Evolutionary conservation across 306 rosid species (phyloP), one percentile per base, ranked within the genome.

Genomic region (Spatholobus suberectus): DNA sequence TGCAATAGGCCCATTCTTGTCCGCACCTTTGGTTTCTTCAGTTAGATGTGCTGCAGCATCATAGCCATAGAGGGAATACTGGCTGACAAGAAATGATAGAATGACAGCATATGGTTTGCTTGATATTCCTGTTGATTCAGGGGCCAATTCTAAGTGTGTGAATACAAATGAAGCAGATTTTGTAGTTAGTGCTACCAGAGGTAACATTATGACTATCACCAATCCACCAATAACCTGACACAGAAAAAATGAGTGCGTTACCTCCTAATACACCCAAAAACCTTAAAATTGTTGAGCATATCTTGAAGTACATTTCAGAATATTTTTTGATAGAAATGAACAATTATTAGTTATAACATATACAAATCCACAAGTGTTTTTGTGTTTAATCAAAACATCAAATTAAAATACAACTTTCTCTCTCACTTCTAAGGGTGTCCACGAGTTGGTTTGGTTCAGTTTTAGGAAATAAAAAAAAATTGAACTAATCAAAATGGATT

Each of bases 1-100:
- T 52, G 97, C 97, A 65, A 86, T 92, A 6, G 97, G 98, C 51
- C 98, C 97, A 73, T 92, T 94, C 88, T 86, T 94, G 80, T 92
- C 98, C 15, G 98, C 97, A 23, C 94, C 95, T 89, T 82, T 94
- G 55, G 98, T 92, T 90, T 94, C 98, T 85, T 94, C 95, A 5
- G 98, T 94, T 57, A 94, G 57, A 89, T 94, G 98, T 40, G 97
- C 98, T 61, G 98, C 97, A 29, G 98, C 97, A 88, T 94, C 98
- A 70, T 94, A 94, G 82, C 98, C 98, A 76, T 90, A 94, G 0
- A 94, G 88, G 24, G 97, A 94, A 78, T 94, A 94, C 80, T 92
- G 95, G 73, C 98, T 94, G 6, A 94, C 95, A 46, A 94, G 98
- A 84, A 94, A 87, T 35, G 98, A 84, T 44, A 94, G 85, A 80